Evolutionary conservation across 1,139 yeast genomes (phyloP).

Genomic region (Pichia sp.): DNA sequence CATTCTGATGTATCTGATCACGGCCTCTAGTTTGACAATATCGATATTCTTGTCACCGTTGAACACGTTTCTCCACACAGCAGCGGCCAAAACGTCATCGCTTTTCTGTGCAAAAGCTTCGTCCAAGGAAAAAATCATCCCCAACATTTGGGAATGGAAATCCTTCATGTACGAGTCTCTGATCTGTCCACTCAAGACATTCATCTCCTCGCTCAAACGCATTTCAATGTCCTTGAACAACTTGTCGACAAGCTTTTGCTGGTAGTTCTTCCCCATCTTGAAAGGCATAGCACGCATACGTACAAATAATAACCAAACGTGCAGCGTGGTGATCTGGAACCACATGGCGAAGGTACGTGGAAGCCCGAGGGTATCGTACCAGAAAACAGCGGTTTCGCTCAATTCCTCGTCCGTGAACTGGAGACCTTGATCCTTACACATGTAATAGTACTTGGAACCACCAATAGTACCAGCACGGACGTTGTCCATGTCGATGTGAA

Average conservation of each 20-base stretch:
- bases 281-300: slow-evolving; percentile 96
- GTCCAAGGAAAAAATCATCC: slow-evolving; percentile 85
- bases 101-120: slow-evolving; percentile 75
- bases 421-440: slow-evolving; percentile 81
- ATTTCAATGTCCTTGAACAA: slow-evolving; percentile 86
- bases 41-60: slow-evolving; percentile 82
- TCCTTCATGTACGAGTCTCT: slow-evolving; percentile 86
- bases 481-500: slow-evolving; percentile 84
- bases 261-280: slow-evolving; percentile 82
- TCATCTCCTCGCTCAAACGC: slow-evolving; percentile 80
- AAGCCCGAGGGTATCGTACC: slow-evolving; percentile 73
- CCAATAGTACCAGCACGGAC: slow-evolving; percentile 93
- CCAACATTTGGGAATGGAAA: slow-evolving; percentile 84
- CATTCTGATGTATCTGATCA: slow-evolving; percentile 82
- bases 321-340: slow-evolving; percentile 88
- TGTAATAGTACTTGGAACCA: slow-evolving; percentile 79
- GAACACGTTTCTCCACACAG: slow-evolving; percentile 88
- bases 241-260: slow-evolving; percentile 86
- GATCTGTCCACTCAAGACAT: slow-evolving; percentile 76
- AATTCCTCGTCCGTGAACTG: slow-evolving; percentile 68
- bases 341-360: slow-evolving; percentile 90
- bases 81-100: slow-evolving; percentile 84
- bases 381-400: slow-evolving; percentile 61
- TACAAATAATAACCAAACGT: slow-evolving; percentile 88
- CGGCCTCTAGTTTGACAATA: slow-evolving; percentile 77